Base-by-base conservation (phyloP, 305 asterid genomes). In the Rubia tinctorum region DNA sequence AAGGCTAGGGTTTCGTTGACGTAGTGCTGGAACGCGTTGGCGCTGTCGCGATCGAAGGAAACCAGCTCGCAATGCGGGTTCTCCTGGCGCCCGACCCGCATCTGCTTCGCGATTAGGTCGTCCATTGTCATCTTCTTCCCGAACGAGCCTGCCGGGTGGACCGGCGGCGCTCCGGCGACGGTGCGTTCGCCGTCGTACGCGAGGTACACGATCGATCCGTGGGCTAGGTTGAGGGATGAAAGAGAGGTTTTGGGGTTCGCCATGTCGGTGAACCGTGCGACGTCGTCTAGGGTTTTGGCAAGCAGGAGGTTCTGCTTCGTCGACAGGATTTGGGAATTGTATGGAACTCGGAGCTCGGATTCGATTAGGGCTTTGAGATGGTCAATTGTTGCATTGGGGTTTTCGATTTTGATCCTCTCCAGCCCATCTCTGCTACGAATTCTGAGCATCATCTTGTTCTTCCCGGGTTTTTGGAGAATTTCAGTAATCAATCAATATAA, bases 81-180 rank as follows among this genome's bases (percentile, higher is more conserved):
- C 77, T 95, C 99, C 79, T 95, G 99, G 34, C 97, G 88, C 18
- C 90, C 81, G 37, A 95, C 66, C 37, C 99, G 89, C 99, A 92
- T 92, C 75, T 95, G 99, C 80, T 89, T 92, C 5, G 99, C 99
- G 69, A 95, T 95, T 17, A 95, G 78, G 79, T 95, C 99, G 68
- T 95, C 99, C 88, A 95, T 88, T 44, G 99, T 95, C 99, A 92
- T 95, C 91, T 92, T 95, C 86, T 75, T 88, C 23, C 99, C 99
- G 70, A 95, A 95, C 1, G 98, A 90, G 6, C 99, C 99, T 14
- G 95, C 82, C 0, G 96, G 95, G 44, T 82, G 73, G 74, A 95
- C 75, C 20, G 82, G 68, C 1, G 99, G 99, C 3, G 95, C 66
- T 1, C 80, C 99, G 17, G 87, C 79, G 34, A 95, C 88, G 1